Conservation (phyloP, 2,329 filamentous ascomycete species). For the Byssoonygena ceratinophila region DNA sequence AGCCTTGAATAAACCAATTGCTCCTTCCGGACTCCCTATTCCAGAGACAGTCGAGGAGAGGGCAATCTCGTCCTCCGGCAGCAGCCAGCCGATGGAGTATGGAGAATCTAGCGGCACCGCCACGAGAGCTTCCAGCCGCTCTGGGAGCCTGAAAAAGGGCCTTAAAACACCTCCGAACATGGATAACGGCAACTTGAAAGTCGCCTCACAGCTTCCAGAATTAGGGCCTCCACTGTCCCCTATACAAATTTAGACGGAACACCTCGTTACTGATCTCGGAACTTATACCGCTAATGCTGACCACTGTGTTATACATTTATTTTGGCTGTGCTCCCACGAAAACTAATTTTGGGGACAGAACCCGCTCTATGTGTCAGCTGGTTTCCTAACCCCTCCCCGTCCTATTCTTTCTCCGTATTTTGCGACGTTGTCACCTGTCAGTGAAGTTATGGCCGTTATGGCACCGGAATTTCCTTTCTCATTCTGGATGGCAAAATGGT, state of each 20-base stretch:
- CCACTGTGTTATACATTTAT: not conserved
- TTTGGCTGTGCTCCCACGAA: not conserved
- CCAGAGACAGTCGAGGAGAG: slow-evolving; percentile 39
- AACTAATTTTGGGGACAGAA: not conserved
- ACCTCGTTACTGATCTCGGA: not conserved
- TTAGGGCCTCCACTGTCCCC: slow-evolving; percentile 40
- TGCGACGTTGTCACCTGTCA: not conserved
- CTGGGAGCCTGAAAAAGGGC: slow-evolving; percentile 24
- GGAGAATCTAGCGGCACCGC: slow-evolving; percentile 11
- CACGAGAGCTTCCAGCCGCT: slow-evolving; percentile 20
- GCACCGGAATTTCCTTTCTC: not conserved
- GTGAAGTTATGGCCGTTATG: not conserved
- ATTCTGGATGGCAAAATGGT: not conserved
- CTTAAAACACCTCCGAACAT: slow-evolving; percentile 20
- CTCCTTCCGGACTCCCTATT: not conserved
- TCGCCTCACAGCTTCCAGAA: slow-evolving; percentile 38
- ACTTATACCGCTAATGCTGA: not conserved
- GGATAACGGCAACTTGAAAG: slow-evolving; percentile 25
- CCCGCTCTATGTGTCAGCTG: not conserved
- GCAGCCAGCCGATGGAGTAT: slow-evolving; percentile 39
- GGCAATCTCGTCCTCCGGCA: slow-evolving; percentile 55
- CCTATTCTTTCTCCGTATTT: not conserved
- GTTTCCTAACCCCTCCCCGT: no score
- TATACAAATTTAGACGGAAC: slow-evolving; percentile 31
- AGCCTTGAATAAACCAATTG: slow-evolving; percentile 17